phyloP scores from a whole-genome alignment of 306 rosid species.

The Malus fusca region DNA sequence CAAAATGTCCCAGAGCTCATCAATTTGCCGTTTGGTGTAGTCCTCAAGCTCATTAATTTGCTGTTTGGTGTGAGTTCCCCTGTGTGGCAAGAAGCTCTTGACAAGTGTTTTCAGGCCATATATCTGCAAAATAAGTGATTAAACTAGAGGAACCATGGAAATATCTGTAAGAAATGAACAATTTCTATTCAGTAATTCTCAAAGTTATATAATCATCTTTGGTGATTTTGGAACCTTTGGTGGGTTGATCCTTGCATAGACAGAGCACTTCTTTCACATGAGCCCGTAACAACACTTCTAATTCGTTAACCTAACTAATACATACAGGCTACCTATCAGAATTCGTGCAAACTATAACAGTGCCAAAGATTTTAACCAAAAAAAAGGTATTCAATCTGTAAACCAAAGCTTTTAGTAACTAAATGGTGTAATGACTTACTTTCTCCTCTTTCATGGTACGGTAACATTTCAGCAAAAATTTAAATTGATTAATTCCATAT shows the following conservation, averaged over 20 bases:
- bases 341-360: background rate
- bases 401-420: background rate
- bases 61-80: conserved; percentile 30
- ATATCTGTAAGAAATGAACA: conserved; percentile 2
- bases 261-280: background rate
- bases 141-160: background rate
- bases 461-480: background rate
- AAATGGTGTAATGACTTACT: no score
- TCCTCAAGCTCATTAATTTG: conserved; percentile 46
- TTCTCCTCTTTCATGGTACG: background rate
- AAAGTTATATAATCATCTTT: background rate
- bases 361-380: background rate
- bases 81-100: conserved; percentile 67
- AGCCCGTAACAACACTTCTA: background rate
- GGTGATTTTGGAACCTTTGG: background rate
- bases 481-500: background rate
- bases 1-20: conserved; percentile 47
- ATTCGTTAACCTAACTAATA: background rate
- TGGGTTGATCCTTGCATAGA: background rate
- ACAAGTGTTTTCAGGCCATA: conserved; percentile 78
- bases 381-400: background rate
- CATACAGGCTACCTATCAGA: background rate
- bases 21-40: conserved; percentile 22
- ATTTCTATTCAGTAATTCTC: background rate
- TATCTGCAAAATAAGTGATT: conserved; percentile 44